Conservation (phyloP, 768 basidiomycete species). For the Zangia roseola region DNA sequence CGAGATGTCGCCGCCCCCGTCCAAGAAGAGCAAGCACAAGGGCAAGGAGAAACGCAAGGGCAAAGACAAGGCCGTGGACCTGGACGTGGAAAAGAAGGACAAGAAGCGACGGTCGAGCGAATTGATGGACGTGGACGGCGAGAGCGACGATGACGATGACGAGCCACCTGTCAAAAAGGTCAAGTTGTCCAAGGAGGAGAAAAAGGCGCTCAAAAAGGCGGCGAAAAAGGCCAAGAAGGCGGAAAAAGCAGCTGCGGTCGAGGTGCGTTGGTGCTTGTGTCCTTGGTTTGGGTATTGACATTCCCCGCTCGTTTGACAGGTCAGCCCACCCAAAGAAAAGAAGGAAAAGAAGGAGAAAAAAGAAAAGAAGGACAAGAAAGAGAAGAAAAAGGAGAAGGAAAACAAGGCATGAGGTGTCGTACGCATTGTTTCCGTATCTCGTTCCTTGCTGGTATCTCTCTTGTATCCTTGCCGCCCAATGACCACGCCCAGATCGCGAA, state of each 20-base stretch:
- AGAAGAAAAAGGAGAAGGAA: constrained; percentile 46
- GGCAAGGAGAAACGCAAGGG: constrained; percentile 32
- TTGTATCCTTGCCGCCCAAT: background rate
- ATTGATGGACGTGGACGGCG: constrained; percentile 62
- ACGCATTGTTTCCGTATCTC: background rate
- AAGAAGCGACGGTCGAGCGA: constrained; percentile 71
- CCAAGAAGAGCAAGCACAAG: constrained; percentile 53
- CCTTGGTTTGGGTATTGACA: constrained; percentile 1
- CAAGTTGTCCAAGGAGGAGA: constrained; percentile 82
- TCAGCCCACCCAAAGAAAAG: constrained; percentile 36
- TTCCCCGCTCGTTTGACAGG: constrained; percentile 17
- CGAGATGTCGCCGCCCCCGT: constrained; percentile 51
- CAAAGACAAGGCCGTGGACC: background rate
- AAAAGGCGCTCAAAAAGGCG: constrained; percentile 80
- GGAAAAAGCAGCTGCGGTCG: constrained; percentile 35
- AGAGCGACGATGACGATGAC: constrained; percentile 39
- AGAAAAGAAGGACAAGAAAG: constrained; percentile 35
- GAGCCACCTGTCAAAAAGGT: constrained; percentile 63
- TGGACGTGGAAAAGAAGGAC: constrained; percentile 40
- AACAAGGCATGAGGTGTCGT: constrained; percentile 39
- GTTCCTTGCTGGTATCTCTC: background rate
- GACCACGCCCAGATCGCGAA: too few species aligned
- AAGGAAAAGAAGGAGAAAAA: constrained; percentile 41
- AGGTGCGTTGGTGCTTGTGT: constrained; percentile 32
- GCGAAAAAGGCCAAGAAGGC: constrained; percentile 63